phyloP scores from a whole-genome alignment of 129 eudicot species.

The Saussurea involucrata region DNA sequence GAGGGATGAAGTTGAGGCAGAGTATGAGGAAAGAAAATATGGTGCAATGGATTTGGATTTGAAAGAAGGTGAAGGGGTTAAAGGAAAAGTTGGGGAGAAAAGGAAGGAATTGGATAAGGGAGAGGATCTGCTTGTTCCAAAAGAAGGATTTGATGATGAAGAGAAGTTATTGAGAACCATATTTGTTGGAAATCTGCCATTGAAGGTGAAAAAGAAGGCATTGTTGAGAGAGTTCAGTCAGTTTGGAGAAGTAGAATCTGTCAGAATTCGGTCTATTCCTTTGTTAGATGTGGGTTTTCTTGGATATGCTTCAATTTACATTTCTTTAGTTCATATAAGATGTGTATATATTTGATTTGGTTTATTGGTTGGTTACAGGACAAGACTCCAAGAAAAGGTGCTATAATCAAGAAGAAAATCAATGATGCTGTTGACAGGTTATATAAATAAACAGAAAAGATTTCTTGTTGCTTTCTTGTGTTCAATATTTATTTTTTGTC shows the following conservation, averaged over 20 bases:
- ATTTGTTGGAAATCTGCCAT: conserved; percentile 92
- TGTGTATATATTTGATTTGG: neutral
- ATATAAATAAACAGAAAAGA: neutral
- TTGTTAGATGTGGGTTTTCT: conserved; percentile 63
- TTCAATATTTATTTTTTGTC: neutral
- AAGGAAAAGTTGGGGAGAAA: conserved; percentile 60
- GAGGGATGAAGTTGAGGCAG: conserved; percentile 87
- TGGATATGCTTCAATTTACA: neutral
- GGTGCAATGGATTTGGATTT: conserved; percentile 38
- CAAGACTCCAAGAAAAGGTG: conserved; percentile 88
- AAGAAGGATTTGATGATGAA: conserved; percentile 98
- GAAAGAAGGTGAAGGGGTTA: conserved; percentile 32
- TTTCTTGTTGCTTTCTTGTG: neutral
- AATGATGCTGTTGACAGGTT: conserved; percentile 93
- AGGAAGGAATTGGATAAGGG: conserved; percentile 71
- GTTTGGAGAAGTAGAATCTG: conserved; percentile 88
- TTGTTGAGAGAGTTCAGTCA: conserved; percentile 65
- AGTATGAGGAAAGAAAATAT: conserved; percentile 63
- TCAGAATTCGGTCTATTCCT: conserved; percentile 89
- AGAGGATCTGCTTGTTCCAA: conserved; percentile 56
- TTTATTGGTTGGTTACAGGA: conserved; percentile 42
- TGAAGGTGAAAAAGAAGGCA: conserved; percentile 86
- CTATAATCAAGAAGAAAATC: conserved; percentile 66
- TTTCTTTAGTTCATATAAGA: neutral
- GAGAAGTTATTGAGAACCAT: conserved; percentile 85